Conservation (phyloP, 2,329 filamentous ascomycete species). For the Exophiala dermatitidis region DNA sequence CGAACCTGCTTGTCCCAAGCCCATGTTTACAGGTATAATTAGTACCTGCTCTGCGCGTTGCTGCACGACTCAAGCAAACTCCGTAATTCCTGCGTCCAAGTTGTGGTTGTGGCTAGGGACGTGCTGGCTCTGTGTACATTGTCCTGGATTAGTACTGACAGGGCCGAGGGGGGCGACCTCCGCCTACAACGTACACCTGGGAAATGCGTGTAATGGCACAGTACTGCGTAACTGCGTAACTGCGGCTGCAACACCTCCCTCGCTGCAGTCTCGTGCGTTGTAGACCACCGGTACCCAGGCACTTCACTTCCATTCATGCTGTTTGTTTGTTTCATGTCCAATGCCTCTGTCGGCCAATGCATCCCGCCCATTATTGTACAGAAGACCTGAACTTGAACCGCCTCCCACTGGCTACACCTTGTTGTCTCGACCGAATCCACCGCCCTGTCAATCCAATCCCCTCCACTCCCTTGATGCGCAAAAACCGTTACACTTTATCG, state of each 20-base stretch:
- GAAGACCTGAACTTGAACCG: neutral
- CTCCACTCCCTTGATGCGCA: constrained; percentile 12
- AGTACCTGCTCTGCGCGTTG: too few relatives aligned
- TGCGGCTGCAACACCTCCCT: constrained; percentile 5
- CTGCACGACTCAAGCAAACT: too few relatives aligned
- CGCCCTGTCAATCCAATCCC: neutral
- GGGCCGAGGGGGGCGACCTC: too few relatives aligned
- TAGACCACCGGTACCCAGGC: constrained; percentile 5
- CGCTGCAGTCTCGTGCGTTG: constrained; percentile 21
- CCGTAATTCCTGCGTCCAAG: too few relatives aligned
- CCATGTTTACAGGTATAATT: too few relatives aligned
- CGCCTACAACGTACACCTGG: too few relatives aligned
- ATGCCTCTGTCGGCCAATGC: constrained; percentile 2
- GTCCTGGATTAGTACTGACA: too few relatives aligned
- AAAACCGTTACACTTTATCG: neutral
- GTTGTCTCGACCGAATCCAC: neutral
- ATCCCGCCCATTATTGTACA: neutral
- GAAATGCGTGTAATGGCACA: too few relatives aligned
- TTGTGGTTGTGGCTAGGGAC: too few relatives aligned
- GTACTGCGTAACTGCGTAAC: too few relatives aligned
- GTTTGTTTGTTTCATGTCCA: constrained; percentile 10
- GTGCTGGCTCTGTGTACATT: too few relatives aligned
- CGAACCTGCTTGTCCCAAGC: too few relatives aligned
- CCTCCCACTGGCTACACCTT: neutral
- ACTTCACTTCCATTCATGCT: neutral